phyloP scores from a whole-genome alignment of 768 basidiomycete species.

The Psilocybe subaeruginosa region DNA sequence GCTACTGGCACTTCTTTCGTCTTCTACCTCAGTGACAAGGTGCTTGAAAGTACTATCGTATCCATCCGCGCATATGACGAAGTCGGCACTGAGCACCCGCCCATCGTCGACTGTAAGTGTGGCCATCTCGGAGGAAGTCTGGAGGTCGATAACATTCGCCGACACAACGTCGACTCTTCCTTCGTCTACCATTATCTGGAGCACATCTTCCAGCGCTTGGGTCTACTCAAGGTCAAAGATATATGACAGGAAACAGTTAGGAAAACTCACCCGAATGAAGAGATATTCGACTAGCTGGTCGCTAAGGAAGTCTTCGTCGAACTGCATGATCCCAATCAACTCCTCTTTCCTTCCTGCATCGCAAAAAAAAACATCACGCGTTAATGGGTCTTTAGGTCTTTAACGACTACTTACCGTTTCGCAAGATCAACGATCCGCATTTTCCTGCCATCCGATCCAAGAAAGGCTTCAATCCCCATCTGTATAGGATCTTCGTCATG shows the following conservation, averaged over 20 bases:
- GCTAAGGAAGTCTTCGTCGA: constrained; percentile 31
- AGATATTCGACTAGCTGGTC: constrained; percentile 40
- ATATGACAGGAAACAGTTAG: background rate
- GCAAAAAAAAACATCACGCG: background rate
- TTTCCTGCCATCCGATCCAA: background rate
- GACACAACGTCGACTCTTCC: background rate
- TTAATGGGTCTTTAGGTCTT: background rate
- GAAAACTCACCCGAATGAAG: constrained; percentile 37
- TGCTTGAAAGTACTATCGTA: background rate
- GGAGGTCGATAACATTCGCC: background rate
- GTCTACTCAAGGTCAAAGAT: background rate
- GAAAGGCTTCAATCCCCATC: background rate
- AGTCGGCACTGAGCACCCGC: background rate
- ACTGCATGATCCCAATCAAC: constrained; percentile 42
- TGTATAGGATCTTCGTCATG: background rate
- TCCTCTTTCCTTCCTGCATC: constrained; percentile 44
- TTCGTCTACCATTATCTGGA: background rate
- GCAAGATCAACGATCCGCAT: background rate
- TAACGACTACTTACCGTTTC: background rate
- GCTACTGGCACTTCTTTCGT: background rate
- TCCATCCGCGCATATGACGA: background rate
- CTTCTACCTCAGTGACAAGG: background rate
- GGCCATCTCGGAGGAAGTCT: background rate
- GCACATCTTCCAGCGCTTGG: background rate
- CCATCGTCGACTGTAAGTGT: background rate